Conservation (phyloP, 495 filamentous ascomycete genomes). For the Aspergillus panamensis region DNA sequence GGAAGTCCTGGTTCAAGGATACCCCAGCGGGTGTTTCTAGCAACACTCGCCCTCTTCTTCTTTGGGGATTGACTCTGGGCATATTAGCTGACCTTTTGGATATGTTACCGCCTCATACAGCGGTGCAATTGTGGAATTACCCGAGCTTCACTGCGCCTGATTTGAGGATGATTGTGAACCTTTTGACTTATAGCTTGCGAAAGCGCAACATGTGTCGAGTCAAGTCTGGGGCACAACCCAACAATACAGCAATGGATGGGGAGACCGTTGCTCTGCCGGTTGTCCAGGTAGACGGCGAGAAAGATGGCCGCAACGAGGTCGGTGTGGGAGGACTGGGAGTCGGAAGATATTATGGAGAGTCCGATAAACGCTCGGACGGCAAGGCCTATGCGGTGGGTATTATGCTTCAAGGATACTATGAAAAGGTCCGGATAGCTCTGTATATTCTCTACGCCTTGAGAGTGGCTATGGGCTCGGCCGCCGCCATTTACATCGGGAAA, state of each 20-base stretch:
- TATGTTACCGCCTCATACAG: slow-evolving; percentile 60
- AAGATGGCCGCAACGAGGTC: slow-evolving; percentile 40
- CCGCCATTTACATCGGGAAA: slow-evolving; percentile 32
- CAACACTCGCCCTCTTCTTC: slow-evolving; percentile 51
- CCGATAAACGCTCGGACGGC: slow-evolving; percentile 27
- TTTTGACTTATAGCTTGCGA: slow-evolving; percentile 59
- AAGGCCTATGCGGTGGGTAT: slow-evolving; percentile 52
- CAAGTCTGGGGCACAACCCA: slow-evolving; percentile 37
- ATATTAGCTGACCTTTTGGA: slow-evolving; percentile 71
- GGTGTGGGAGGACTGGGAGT: slow-evolving; percentile 47
- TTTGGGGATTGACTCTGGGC: slow-evolving; percentile 75
- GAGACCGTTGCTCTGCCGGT: slow-evolving; percentile 42
- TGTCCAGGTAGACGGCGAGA: slow-evolving; percentile 17
- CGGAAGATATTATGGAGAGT: slow-evolving; percentile 41
- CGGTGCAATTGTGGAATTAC: slow-evolving; percentile 62
- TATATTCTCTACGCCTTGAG: slow-evolving; percentile 47
- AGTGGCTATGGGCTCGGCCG: slow-evolving; percentile 32
- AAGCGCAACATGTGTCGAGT: slow-evolving; percentile 48
- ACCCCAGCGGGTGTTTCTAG: slow-evolving; percentile 33
- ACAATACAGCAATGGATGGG: slow-evolving; percentile 41
- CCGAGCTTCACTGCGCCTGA: slow-evolving; percentile 71
- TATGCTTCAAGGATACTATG: slow-evolving; percentile 69
- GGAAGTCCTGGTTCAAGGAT: slow-evolving; percentile 32
- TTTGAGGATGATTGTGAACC: slow-evolving; percentile 55
- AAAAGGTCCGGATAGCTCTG: slow-evolving; percentile 57